Evolutionary conservation across 305 asterid genomes (phyloP).

Genomic region (Fraxinus ornus): DNA sequence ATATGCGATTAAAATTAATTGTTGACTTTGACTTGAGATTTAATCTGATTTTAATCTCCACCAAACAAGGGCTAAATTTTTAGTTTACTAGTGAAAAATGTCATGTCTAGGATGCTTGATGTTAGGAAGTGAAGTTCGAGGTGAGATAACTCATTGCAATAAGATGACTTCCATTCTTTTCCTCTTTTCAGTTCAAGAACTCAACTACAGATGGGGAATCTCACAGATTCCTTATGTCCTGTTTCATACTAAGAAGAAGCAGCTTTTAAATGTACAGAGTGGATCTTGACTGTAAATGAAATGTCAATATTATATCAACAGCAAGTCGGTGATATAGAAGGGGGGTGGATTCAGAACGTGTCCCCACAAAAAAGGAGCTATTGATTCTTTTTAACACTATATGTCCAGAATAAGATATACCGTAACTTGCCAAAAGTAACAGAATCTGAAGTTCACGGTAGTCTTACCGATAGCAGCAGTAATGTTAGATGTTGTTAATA

Average conservation of each 20-base stretch:
- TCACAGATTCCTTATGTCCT: not conserved
- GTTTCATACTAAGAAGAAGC: not conserved
- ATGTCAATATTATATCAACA: not conserved
- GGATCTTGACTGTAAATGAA: not conserved
- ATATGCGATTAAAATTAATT: too few species aligned
- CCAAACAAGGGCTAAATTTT: not conserved
- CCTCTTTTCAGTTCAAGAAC: not conserved
- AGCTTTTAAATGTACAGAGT: not conserved
- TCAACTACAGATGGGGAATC: not conserved
- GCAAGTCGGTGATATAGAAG: not conserved
- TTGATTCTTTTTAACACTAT: not conserved
- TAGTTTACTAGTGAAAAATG: not conserved
- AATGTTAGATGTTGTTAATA: constrained; percentile 89
- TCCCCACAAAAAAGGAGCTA: not conserved
- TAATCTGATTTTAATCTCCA: not conserved
- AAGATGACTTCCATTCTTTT: not conserved
- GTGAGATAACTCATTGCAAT: not conserved
- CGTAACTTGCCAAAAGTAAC: not conserved
- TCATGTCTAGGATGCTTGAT: not conserved
- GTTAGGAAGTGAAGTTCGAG: not conserved
- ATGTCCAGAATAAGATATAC: not conserved
- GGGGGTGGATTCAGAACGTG: not conserved
- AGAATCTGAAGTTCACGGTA: not conserved
- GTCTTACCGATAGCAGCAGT: constrained; percentile 92
- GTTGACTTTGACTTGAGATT: too few species aligned